Base-by-base conservation (phyloP, 1,139 yeast genomes). In the Taiozyma sp. region DNA sequence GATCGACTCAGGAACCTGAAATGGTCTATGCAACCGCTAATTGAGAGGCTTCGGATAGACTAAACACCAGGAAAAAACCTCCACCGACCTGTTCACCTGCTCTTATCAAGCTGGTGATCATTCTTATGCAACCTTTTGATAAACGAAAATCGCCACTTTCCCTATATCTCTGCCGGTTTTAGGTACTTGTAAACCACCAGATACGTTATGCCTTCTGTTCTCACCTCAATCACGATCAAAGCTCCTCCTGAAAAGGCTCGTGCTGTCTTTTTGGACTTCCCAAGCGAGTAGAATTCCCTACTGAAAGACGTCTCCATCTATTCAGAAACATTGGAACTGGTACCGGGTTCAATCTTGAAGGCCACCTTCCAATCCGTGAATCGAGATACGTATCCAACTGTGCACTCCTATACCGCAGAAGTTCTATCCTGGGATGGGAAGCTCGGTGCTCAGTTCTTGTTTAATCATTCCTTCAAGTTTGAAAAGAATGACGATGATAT, bases 401-500 rank as follows among this genome's bases (percentile, higher is more conserved):
- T 48, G 28, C 22, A 39, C 2, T n/a, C 21, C 3, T 44, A 51
- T 26, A 19, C 42, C n/a, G 47, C 42, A 3, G 21, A 10, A 8
- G 51, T 48, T 24, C 32, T 51, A 19, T 39, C 48, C 4, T 48
- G 53, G 51, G 28, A 35, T 19, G 53, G 53, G 10, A 8, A 9
- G 3, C 8, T 48, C 4, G 21, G 29, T 9, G 11, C 40, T 9
- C 21, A 42, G 11, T 40, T 21, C 8, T 8, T 46, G 7, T 48
- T 50, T 19, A 8, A 6, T 24, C 51, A 46, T 24, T 48, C 32
- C 40, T 51, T 51, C 43, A 48, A 41, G 30, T 46, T 46, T 42
- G 48, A 48, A 30, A 30, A 43, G 14, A 28, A 41, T 43, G 46
- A 46, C 34, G 46, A 34, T 3, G 26, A 24, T 8, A 42, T 43